Percentiles rank a stretch among this genome's conserved stretches.
These are phyloP conservation scores for Elsinoe fawcettii DNA, from an alignment of 2,329 filamentous ascomycete genomes.

Conservation along the genomic window DNA sequence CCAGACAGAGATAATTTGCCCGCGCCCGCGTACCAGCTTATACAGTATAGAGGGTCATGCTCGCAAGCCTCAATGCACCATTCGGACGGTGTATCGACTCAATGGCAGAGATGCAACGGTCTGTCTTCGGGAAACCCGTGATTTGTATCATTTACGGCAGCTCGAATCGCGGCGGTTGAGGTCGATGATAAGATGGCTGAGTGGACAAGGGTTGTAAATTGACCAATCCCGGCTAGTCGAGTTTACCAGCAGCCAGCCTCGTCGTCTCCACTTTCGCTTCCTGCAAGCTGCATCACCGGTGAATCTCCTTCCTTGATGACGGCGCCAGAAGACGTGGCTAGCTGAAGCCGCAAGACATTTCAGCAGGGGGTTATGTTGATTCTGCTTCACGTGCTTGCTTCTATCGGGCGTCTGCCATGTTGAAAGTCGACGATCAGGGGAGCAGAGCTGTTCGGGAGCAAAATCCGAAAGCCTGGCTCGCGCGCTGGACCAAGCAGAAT, in stretches of 20 bases:
- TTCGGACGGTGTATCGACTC: not conserved
- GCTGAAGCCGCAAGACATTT: not conserved
- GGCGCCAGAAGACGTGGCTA: not conserved
- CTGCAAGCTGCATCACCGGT: constrained; percentile 8
- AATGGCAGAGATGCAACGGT: not conserved
- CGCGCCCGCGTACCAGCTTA: too few relatives aligned
- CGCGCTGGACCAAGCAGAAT: not conserved
- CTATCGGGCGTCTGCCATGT: too few relatives aligned
- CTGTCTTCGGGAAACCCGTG: not conserved
- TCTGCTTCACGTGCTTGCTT: not conserved
- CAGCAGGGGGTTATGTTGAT: not conserved
- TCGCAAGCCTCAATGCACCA: not conserved
- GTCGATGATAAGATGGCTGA: not conserved
- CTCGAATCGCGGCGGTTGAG: constrained; percentile 3
- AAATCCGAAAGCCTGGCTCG: not conserved
- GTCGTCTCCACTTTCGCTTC: constrained; percentile 7
- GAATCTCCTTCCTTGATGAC: not conserved
- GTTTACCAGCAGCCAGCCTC: constrained; percentile 6
- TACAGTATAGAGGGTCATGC: not conserved
- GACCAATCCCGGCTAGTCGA: not conserved
- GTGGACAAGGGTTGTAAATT: not conserved
- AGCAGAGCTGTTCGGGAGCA: not conserved
- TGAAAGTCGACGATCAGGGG: not conserved
- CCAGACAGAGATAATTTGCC: too few relatives aligned
- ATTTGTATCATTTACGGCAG: constrained; percentile 1